Percentiles rank a stretch among this genome's conserved stretches.
Evolutionary conservation across 768 basidiomycete genomes (phyloP).

Genomic region (Boletus rubroflammeus): DNA sequence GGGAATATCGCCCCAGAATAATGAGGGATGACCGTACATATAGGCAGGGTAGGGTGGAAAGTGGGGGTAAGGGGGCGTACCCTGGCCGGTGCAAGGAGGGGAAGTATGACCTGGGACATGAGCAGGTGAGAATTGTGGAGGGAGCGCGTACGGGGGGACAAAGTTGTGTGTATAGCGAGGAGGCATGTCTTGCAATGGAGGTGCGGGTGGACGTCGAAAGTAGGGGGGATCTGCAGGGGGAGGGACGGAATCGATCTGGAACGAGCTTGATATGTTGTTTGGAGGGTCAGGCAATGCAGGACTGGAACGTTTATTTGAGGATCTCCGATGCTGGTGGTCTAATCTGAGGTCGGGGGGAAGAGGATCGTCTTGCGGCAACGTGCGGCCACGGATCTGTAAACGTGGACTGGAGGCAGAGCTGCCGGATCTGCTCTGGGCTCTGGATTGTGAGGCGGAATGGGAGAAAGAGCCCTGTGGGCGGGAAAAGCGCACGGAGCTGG

Average conservation of each 20-base stretch:
- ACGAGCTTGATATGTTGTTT: slow-evolving; percentile 8
- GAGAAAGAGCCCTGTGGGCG: slow-evolving; percentile 37
- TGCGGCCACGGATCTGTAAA: slow-evolving; percentile 36
- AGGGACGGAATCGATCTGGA: slow-evolving; percentile 12
- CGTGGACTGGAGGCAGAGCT: slow-evolving; percentile 52
- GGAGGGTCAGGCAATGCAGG: slow-evolving; percentile 18
- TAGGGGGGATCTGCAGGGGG: slow-evolving; percentile 11
- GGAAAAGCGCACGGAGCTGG: slow-evolving; percentile 30
- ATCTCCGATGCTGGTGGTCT: slow-evolving; percentile 15
- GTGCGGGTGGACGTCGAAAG: slow-evolving; percentile 18
- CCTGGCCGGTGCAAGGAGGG: slow-evolving; percentile 28
- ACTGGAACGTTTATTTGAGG: slow-evolving; percentile 15
- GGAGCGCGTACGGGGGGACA: slow-evolving; percentile 15
- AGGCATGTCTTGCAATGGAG: slow-evolving; percentile 25
- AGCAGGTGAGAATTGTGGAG: slow-evolving; percentile 10
- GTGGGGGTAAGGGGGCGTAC: slow-evolving; percentile 34
- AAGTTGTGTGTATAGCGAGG: slow-evolving; percentile 14
- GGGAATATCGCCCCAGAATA: slow-evolving; percentile 36
- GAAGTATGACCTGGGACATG: slow-evolving; percentile 26
- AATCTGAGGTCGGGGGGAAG: slow-evolving; percentile 21
- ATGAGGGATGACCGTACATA: slow-evolving; percentile 35
- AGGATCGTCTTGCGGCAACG: slow-evolving; percentile 41
- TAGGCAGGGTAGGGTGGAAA: slow-evolving; percentile 36
- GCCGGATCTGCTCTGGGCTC: slow-evolving; percentile 41
- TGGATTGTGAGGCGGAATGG: slow-evolving; percentile 41